Evolutionary conservation across 495 filamentous ascomycete species (phyloP), one percentile per base, ranked within the genome.

Genomic region (Chaetomium fimeti): DNA sequence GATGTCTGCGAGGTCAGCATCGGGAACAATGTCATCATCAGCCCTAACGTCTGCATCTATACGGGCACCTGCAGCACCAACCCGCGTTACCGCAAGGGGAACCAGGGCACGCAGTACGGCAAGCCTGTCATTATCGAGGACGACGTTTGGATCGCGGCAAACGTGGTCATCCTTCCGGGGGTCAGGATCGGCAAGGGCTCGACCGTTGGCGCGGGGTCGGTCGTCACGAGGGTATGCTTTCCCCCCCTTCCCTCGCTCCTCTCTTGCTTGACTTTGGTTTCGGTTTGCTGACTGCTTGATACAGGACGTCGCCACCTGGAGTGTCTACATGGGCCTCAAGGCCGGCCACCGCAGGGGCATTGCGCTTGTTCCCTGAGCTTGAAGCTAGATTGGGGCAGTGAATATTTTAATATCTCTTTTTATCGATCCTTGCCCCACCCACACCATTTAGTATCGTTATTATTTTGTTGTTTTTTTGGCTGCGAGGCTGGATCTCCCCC

Each of bases 1-100:
- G 94, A 98, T 69, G 88, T 91, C 40, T 81, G 79, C 73, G 77
- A 86, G 69, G 78, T 87, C 27, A 86, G 79, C 20, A 91, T 98
- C 67, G 93, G 94, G 2, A 86, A 88, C 63, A 87, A 90, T 24
- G 90, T 88, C 71, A 89, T 87, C 63, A 83, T 98, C 68, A 91
- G 91, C 25, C 90, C 92, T 3, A 91, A 93, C 66, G 94, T 97
- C 54, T 93, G 87, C 57, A 88, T 98, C 58, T 89, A 93, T 66
- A 89, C 86, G 55, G 86, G 87, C 28, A 92, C 86, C 42, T 84
- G 90, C 65, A 85, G 86, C 63, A 87, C 89, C 11, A 91, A 94
- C 77, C 88, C 90, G 63, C 84, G 88, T 71, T 83, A 85, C 68
- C 81, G 92, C 28, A 84, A 87, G 62, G 93, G 92, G 4, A 88